These are phyloP conservation scores for Berberis vulgaris DNA, from an alignment of 164 flowering plant species.

Conservation along the genomic window DNA sequence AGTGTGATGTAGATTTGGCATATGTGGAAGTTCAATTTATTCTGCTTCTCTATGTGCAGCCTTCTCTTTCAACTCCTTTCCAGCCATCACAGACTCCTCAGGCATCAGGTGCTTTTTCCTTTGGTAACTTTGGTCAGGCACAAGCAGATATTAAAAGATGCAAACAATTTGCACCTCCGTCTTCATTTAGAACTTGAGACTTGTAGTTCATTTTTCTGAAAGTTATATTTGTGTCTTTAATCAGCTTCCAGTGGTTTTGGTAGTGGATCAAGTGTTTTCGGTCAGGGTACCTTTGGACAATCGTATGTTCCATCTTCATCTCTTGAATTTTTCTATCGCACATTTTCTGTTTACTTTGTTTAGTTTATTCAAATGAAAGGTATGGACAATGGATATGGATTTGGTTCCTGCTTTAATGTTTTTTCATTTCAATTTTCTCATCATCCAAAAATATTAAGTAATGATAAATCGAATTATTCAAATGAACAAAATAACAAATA, in stretches of 20 bases:
- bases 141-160: conserved; percentile 40
- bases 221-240: conserved; percentile 10
- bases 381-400: too few relatives aligned
- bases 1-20: neutral
- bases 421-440: too few relatives aligned
- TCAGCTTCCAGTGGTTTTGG: conserved; percentile 44
- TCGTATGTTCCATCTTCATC: conserved; percentile 30
- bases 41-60: conserved; percentile 25
- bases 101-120: conserved; percentile 35
- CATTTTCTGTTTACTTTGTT: too few relatives aligned
- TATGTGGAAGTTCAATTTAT: neutral
- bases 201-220: conserved; percentile 9
- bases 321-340: neutral
- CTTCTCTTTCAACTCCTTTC: conserved; percentile 39
- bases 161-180: neutral
- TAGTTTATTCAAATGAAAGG: too few relatives aligned
- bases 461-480: too few relatives aligned
- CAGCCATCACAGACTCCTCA: conserved; percentile 52
- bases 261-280: conserved; percentile 32
- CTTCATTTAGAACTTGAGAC: neutral
- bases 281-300: conserved; percentile 54
- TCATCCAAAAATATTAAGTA: too few relatives aligned
- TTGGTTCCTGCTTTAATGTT: too few relatives aligned
- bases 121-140: conserved; percentile 51
- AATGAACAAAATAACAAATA: too few relatives aligned